Evolutionary conservation across 225 moss, liverwort and hornwort species (phyloP), one percentile per base, ranked within the genome.

Genomic region (Straminergon stramineum): DNA sequence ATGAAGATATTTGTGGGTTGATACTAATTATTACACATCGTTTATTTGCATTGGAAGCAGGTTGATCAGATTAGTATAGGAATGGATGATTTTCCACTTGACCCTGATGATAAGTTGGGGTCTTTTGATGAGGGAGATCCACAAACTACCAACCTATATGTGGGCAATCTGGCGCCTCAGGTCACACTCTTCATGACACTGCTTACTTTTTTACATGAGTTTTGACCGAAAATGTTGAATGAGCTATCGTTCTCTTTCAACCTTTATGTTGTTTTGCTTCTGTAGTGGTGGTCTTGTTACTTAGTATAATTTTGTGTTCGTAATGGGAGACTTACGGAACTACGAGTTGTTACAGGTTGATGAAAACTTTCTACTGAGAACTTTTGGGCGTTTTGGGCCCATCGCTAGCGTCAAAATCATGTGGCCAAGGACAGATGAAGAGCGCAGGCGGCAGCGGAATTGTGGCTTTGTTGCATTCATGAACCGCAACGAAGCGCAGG

Each of bases 391-490:
- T 83, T 99, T 99, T 92, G 99, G 99, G 67, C 99, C 99, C 71
- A 97, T 99, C 86, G 99, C 99, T 70, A 99, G 99, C 93, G 99
- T 99, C 91, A 99, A 99, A 96, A 99, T 99, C 74, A 99, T 99
- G 99, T 99, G 99, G 99, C 99, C 99, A 84, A 97, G 99, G 91
- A 99, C 99, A 91, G 99, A 99, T 91, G 99, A 99, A 95, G 99
- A 99, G 94, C 96, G 99, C 48, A 92, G 99, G 92, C 95, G 99
- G 86, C 99, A 99, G 89, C 96, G 97, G 73, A 99, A 99, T 89
- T 99, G 99, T 94, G 99, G 99, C 21, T 99, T 99, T 93, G 99
- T 99, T 75, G 99, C 99, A 39, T 99, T 99, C 69, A 99, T 99
- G 99, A 97, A 99, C 83, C 96, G 99, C 81, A 96, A 95, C 87